A percentile compares a stretch with the other conserved stretches of the same genome.
Evolutionary conservation across 116 monocot species (phyloP).

Genomic region (Thalassia testudinum): DNA sequence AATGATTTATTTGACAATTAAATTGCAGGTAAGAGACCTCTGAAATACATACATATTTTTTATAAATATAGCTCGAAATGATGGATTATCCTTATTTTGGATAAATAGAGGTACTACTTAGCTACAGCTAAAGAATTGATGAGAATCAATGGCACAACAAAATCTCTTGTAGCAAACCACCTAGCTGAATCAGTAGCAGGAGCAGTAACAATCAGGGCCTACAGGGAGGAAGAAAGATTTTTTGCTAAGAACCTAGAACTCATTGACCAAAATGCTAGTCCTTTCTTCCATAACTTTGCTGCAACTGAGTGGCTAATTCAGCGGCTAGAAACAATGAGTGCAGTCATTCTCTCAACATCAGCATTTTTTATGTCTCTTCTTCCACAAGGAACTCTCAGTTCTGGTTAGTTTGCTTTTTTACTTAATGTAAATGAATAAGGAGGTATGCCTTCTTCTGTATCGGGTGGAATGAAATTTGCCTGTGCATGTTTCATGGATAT

Average conservation of each 20-base stretch:
- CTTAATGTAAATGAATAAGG: background rate
- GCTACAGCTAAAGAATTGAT: constrained; percentile 81
- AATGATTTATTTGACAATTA: constrained; percentile 38
- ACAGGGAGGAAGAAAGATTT: constrained; percentile 60
- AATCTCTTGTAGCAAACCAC: constrained; percentile 71
- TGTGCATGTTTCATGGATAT: background rate
- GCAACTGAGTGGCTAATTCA: constrained; percentile 84
- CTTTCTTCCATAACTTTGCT: constrained; percentile 67
- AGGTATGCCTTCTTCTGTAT: background rate
- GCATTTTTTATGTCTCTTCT: constrained; percentile 74
- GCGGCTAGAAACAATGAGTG: constrained; percentile 63
- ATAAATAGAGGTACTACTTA: constrained; percentile 59
- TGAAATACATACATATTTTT: background rate
- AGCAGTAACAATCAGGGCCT: constrained; percentile 75
- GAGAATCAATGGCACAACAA: constrained; percentile 83
- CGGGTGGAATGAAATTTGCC: background rate
- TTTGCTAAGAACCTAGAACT: constrained; percentile 59
- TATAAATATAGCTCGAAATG: background rate
- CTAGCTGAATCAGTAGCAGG: constrained; percentile 69
- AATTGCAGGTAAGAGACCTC: constrained; percentile 46
- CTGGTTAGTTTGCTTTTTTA: constrained; percentile 31
- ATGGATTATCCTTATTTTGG: background rate
- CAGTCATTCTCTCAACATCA: constrained; percentile 46
- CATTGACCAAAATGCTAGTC: constrained; percentile 67
- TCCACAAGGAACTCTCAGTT: constrained; percentile 67